Conservation (phyloP, 148 eudicot genomes). For the Rhododendron mucronatum region DNA sequence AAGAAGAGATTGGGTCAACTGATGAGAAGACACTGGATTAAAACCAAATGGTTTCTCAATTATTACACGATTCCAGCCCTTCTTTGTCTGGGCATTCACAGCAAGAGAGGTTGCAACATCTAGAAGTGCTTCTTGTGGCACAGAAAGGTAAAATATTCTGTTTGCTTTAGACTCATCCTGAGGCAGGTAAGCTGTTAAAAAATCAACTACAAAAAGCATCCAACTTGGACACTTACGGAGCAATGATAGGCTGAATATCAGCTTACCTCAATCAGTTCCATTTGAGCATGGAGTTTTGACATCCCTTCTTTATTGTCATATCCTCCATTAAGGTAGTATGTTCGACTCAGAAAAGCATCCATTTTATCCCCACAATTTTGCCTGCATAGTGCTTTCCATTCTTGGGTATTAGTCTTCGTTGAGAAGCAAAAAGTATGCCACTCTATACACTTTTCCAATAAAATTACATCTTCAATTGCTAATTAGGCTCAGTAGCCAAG, state of each 20-base stretch:
- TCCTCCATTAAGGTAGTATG: constrained; percentile 25
- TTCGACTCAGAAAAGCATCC: constrained; percentile 23
- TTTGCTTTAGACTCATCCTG: constrained; percentile 30
- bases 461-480: background rate
- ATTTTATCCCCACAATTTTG: constrained; percentile 28
- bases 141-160: constrained; percentile 37
- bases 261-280: constrained; percentile 30
- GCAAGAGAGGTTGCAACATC: constrained; percentile 34
- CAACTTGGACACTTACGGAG: background rate
- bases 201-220: constrained; percentile 9
- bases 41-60: constrained; percentile 40
- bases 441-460: background rate
- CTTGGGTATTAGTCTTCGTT: background rate
- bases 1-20: constrained; percentile 26
- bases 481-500: constrained; percentile 4
- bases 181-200: constrained; percentile 13
- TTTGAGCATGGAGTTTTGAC: constrained; percentile 25
- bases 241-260: background rate
- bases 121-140: constrained; percentile 25
- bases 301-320: constrained; percentile 31
- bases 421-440: background rate
- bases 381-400: constrained; percentile 15
- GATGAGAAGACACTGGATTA: constrained; percentile 22
- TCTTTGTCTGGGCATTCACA: constrained; percentile 25
- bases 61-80: constrained; percentile 38